These are phyloP conservation scores for Arthrobotrys megalospora DNA, from an alignment of 2,329 filamentous ascomycete species.

Conservation along the genomic window DNA sequence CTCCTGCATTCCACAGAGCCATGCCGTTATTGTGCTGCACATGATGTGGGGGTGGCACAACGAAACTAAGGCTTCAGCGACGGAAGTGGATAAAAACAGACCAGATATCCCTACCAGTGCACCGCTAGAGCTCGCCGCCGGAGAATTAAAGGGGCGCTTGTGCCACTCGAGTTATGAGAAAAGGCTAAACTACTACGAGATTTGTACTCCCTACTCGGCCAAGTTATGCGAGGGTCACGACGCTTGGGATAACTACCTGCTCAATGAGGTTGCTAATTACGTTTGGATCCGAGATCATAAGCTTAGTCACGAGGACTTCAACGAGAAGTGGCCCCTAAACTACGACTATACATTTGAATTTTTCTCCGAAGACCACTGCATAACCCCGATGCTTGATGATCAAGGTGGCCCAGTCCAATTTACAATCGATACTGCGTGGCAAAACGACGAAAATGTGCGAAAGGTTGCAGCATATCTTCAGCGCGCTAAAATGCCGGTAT, in stretches of 20 bases:
- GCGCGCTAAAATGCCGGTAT: conserved; percentile 23
- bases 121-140: conserved; percentile 10
- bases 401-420: conserved; percentile 3
- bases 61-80: not conserved
- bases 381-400: conserved; percentile 15
- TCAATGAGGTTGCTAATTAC: conserved; percentile 21
- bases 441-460: not conserved
- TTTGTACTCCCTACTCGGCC: conserved; percentile 2
- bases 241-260: not conserved
- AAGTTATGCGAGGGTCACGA: not conserved
- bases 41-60: conserved; percentile 47
- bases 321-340: conserved; percentile 4
- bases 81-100: not conserved
- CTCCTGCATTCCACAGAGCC: not conserved
- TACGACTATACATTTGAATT: conserved; percentile 46
- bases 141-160: conserved; percentile 10
- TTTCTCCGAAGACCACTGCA: conserved; percentile 22
- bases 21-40: conserved; percentile 17
- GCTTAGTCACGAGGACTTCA: not conserved
- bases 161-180: conserved; percentile 20
- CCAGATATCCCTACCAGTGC: not conserved
- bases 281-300: conserved; percentile 25
- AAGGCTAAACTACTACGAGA: conserved; percentile 13
- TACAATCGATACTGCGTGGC: not conserved
- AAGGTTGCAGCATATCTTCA: conserved; percentile 21